Evolutionary conservation across 1,284 basidiomycete genomes (phyloP).

Genomic region (Anthracocystis setariae): DNA sequence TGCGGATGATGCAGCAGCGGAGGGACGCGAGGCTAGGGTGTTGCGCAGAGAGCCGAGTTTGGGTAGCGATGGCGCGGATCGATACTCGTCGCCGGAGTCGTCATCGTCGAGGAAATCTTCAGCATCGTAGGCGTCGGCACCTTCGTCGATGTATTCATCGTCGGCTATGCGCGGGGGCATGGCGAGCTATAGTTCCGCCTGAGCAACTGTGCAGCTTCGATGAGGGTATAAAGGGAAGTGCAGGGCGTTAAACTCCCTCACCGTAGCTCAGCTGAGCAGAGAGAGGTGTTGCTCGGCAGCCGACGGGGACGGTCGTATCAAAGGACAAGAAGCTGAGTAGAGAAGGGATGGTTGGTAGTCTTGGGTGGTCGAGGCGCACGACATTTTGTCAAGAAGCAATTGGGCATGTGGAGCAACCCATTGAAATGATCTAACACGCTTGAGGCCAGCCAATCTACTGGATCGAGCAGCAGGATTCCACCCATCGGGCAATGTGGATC

Average conservation of each 20-base stretch:
- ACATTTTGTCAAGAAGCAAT: conserved; percentile 1
- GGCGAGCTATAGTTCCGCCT: not conserved
- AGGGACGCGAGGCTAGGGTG: conserved; percentile 12
- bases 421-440: conserved; percentile 12
- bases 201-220: not conserved
- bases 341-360: conserved; percentile 4
- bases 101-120: conserved; percentile 54
- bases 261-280: no score
- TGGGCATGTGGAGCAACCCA: conserved; percentile 20
- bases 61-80: conserved; percentile 34
- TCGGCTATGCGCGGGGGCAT: conserved; percentile 46
- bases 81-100: conserved; percentile 50
- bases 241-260: not conserved
- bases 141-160: conserved; percentile 47
- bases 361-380: not conserved
- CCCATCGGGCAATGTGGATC: no score
- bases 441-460: not conserved
- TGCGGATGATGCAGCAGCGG: conserved; percentile 7
- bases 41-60: conserved; percentile 28
- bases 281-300: no score
- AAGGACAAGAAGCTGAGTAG: not conserved
- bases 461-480: not conserved
- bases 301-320: not conserved
- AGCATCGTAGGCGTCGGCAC: conserved; percentile 40
- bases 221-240: not conserved